Base-by-base conservation (phyloP, 495 filamentous ascomycete genomes). In the Penicillium cataractarum region DNA sequence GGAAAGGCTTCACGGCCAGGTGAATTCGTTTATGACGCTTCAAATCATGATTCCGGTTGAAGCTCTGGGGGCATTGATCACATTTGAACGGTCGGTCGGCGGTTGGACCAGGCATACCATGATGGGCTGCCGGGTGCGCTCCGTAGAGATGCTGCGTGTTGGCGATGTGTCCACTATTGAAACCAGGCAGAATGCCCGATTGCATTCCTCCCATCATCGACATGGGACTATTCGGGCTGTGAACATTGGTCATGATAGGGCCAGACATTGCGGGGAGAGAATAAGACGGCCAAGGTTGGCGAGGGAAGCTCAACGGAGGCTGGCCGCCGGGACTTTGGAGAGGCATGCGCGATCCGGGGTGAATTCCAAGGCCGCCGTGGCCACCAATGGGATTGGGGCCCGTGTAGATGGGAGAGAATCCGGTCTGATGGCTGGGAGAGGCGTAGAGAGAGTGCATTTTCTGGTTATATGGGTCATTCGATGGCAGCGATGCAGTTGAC, bases 21-120 rank as follows among this genome's bases (percentile, higher is more conserved):
- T 99, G 95, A 58, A 99, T 99, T 58, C 93, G 80, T 74, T 96
- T 96, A 68, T 99, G 95, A 48, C 95, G 85, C 74, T 99, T 99
- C 57, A 99, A 78, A 70, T 99, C 96, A 70, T 99, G 96, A 58
- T 99, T 99, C 6, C 95, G 83, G 72, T 97, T 99, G 83, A 99
- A 99, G 56, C 90, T 91, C 69, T 96, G 91, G 0, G 90, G 87
- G 68, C 96, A 99, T 69, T 90, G 81, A 66, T 97, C 92, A 72
- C 95, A 99, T 69, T 95, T 95, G 80, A 95, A 99, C 0, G 96
- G 95, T 8, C 94, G 85, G 61, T 99, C 95, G 58, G 88, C 88
- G 6, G 84, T 80, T 17, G 77, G 81, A 1, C 76, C 76, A 2
- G 83, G 70, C 37, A 66, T 65, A 39, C 75, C 78, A 35, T 74